Base-by-base conservation (phyloP, 2,329 filamentous ascomycete genomes). In the Aspergillus brasiliensis region DNA sequence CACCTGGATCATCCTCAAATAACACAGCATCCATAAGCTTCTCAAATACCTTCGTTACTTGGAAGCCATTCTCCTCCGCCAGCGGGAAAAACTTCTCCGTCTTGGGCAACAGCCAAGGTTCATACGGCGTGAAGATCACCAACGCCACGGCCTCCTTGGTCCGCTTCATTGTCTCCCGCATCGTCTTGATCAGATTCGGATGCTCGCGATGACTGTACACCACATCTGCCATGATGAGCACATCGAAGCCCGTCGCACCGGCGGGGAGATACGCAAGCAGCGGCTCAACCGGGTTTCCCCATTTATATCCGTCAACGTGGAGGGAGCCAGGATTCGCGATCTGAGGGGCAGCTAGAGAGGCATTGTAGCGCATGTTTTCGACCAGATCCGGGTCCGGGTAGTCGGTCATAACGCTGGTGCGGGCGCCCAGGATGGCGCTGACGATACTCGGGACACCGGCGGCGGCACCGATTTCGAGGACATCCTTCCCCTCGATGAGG, bases 101-200 rank as follows among this genome's bases (percentile, higher is more conserved):
- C 75, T 92, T 90, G 63, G 92, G 84, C 69, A 90, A 82, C 71
- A 97, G 81, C 93, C 93, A 97, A 1, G 94, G 93, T 63, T 95
- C 84, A 77, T 98, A 97, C 19, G 91, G 93, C 0, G 93, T 96
- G 79, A 97, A 98, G 75, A 97, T 96, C 7, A 97, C 92, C 68
- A 93, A 85, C 2, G 92, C 92, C 56, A 83, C 83, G 51, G 88
- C 86, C 2, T 80, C 79, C 3, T 74, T 68, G 3, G 78, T 75
- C 62, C 78, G 81, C 67, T 83, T 84, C 69, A 97, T 76, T 15
- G 89, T 91, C 70, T 84, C 73, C 69, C 84, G 80, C 61, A 97
- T 85, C 3, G 89, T 92, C 65, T 84, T 83, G 65, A 96, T 81
- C 61, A 97, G 82, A 69, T 91, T 92, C 2, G 78, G 81, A 71